Evolutionary conservation across 306 rosid genomes (phyloP), one percentile per base, ranked within the genome.

Genomic region (Fragaria iinumae): DNA sequence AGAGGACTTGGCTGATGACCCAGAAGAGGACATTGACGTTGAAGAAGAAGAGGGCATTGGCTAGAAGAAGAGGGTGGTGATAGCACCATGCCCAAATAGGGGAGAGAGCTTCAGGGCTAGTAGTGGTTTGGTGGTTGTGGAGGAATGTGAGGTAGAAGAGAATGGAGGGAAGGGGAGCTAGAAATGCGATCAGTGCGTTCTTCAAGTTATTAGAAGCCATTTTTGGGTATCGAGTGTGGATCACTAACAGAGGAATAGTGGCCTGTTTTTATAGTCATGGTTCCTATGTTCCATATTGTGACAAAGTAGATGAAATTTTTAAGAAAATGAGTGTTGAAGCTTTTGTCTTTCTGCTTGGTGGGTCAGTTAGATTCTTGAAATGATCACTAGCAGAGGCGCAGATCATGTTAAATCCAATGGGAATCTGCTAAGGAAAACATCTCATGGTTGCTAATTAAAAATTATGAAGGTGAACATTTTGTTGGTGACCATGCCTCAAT

Each of bases 11-110:
- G 83, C 93, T 88, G 72, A 95, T 83, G 86, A 89, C 20, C 96
- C 98, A 95, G 89, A 95, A 95, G 87, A 95, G 85, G 67, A 90
- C 69, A 72, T 88, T 95, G 79, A 95, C 91, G 47, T 92, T 95
- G 88, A 95, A 21, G 89, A 92, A 94, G 91, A 95, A 95, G 62
- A 95, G 85, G 8, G 29, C 85, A 50, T 90, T 95, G 87, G 86
- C 90, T 16, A 95, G 52, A 8, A 90, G 80, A 47, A 95, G 92
- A 82, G 98, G 98, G 82, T 92, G 97, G 67, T 86, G 76, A 80
- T 81, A 79, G 83, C 97, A 92, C 97, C 98, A 90, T 38, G 86
- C 49, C 95, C 90, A 95, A 11, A 89, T 34, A 38, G 80, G 70
- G 71, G 87, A 86, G 27, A 69, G 68, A 44, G 86, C 59, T 72